phyloP scores from a whole-genome alignment of 2,329 filamentous ascomycete genomes.

The Colletotrichum graminicola region DNA sequence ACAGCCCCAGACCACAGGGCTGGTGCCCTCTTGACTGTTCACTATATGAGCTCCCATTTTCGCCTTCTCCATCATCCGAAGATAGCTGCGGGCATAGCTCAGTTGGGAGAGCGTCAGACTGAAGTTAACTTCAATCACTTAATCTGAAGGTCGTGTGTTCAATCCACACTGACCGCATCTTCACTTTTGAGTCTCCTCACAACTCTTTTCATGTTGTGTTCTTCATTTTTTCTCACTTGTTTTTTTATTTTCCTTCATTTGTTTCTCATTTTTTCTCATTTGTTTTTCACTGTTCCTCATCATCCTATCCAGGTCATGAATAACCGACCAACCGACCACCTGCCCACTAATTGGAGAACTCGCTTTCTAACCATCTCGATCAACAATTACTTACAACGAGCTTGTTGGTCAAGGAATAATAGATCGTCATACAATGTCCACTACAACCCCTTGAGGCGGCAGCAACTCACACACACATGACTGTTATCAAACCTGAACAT shows the following conservation, averaged over 20 bases:
- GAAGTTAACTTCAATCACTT: constrained; percentile 40
- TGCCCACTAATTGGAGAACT: neutral
- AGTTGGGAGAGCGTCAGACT: constrained; percentile 42
- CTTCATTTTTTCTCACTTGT: neutral
- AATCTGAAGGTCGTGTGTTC: constrained; percentile 39
- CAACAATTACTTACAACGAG: neutral
- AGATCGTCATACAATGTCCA: neutral
- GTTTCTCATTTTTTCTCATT: neutral
- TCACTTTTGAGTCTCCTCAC: neutral
- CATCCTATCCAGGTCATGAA: neutral
- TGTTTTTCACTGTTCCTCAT: neutral
- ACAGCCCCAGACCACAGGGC: neutral
- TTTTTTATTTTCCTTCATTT: too few relatives aligned
- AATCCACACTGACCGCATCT: constrained; percentile 40
- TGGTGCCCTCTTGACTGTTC: neutral
- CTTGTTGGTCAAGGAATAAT: neutral
- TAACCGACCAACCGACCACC: too few relatives aligned
- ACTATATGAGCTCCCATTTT: neutral
- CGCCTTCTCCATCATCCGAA: too few relatives aligned
- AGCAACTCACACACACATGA: neutral
- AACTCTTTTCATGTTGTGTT: too few relatives aligned
- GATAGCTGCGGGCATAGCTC: constrained; percentile 39
- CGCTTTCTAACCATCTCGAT: neutral
- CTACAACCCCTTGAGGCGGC: neutral
- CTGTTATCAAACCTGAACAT: neutral